phyloP scores from a whole-genome alignment of 2,329 filamentous ascomycete genomes.

The Trichoderma sp. region DNA sequence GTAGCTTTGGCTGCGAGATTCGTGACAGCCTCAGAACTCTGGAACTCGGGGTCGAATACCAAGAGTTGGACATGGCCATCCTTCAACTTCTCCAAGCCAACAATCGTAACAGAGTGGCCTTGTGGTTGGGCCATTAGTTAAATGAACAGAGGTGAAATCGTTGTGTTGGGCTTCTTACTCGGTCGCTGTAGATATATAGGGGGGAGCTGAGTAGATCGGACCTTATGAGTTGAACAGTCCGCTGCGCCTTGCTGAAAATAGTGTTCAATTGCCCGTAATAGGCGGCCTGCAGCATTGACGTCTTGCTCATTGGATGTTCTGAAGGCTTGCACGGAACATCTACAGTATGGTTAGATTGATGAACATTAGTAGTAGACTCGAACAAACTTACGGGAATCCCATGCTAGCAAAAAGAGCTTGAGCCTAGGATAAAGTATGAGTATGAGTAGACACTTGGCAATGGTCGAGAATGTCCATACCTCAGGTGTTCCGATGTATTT shows the following conservation, averaged over 20 bases:
- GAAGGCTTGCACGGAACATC: constrained; percentile 67
- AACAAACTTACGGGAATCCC: constrained; percentile 61
- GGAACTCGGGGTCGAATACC: constrained; percentile 87
- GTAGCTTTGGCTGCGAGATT: constrained; percentile 58
- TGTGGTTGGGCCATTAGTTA: constrained; percentile 13
- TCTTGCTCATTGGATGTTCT: constrained; percentile 49
- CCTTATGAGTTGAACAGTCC: constrained; percentile 55
- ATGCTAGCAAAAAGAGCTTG: constrained; percentile 76
- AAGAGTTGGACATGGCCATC: constrained; percentile 71
- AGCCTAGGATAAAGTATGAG: constrained; percentile 54
- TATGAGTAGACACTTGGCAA: neutral
- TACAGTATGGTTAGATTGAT: constrained; percentile 34
- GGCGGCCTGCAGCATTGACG: constrained; percentile 51
- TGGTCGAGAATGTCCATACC: constrained; percentile 49
- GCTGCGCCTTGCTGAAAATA: constrained; percentile 68
- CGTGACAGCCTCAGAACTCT: constrained; percentile 66
- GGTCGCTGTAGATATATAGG: constrained; percentile 91
- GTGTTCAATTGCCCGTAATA: constrained; percentile 69
- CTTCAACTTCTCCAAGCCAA: constrained; percentile 75
- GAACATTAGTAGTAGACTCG: neutral
- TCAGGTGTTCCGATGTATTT: constrained; percentile 97
- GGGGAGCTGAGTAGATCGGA: constrained; percentile 73
- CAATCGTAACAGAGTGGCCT: constrained; percentile 88
- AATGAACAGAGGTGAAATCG: neutral
- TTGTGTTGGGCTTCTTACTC: constrained; percentile 48